phyloP scores from a whole-genome alignment of 768 basidiomycete species.

The Lactarius evosmus region DNA sequence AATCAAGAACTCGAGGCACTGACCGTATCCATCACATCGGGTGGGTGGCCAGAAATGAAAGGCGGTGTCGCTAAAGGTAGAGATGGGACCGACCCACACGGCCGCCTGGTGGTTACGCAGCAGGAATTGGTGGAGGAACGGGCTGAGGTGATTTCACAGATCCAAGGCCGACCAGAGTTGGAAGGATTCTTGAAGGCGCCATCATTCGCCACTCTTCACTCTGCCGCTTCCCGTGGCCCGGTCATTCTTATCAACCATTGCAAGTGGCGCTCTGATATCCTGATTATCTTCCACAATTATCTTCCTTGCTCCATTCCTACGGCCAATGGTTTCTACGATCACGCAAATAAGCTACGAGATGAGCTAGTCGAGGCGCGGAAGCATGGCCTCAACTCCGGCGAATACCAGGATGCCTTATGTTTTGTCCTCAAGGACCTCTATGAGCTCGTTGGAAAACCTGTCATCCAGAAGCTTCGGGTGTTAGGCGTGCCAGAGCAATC shows the following conservation, averaged over 20 bases:
- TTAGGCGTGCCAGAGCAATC: conserved; percentile 3
- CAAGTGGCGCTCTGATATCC: not conserved
- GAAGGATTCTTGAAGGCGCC: not conserved
- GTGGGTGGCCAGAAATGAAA: not conserved
- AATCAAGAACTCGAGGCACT: not conserved
- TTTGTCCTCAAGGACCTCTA: not conserved
- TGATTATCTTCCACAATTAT: not conserved
- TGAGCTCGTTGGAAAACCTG: not conserved
- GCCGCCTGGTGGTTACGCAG: not conserved
- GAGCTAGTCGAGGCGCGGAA: not conserved
- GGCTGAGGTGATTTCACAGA: not conserved
- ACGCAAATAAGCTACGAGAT: not conserved
- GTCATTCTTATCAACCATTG: conserved; percentile 10
- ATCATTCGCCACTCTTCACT: not conserved
- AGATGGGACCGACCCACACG: not conserved
- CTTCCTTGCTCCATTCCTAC: not conserved
- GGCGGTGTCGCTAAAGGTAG: not conserved
- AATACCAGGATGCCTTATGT: not conserved
- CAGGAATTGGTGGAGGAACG: not conserved
- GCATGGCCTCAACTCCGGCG: not conserved
- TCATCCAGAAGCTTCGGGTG: not conserved
- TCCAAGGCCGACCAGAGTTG: not conserved
- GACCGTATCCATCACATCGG: not conserved
- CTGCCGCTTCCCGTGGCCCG: conserved; percentile 4
- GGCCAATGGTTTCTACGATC: not conserved